Percentiles rank a stretch among this genome's conserved stretches.
These are phyloP conservation scores for Botryotinia globosa DNA, from an alignment of 2,329 filamentous ascomycete genomes.

Conservation along the genomic window DNA sequence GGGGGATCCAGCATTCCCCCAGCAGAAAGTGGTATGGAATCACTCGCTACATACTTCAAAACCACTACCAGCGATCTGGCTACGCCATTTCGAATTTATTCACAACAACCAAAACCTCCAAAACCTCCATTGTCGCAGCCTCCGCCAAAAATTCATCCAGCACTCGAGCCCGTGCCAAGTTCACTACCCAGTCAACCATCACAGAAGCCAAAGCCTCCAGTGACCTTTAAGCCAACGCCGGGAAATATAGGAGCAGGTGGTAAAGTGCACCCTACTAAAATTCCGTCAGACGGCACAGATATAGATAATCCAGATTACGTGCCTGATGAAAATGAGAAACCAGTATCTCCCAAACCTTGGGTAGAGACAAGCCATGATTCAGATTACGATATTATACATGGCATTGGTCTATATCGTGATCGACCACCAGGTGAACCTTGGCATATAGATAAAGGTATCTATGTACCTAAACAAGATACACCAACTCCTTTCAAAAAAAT, in stretches of 20 bases:
- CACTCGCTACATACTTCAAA: background rate
- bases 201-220: background rate
- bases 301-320: background rate
- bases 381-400: background rate
- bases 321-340: background rate
- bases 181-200: background rate
- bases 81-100: background rate
- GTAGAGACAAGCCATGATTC: background rate
- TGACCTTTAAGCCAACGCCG: background rate
- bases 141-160: no score
- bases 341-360: background rate
- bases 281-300: background rate
- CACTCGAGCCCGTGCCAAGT: background rate
- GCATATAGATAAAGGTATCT: background rate
- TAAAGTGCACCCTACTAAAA: background rate
- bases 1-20: background rate
- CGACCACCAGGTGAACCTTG: background rate
- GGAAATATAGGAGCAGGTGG: background rate
- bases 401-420: background rate
- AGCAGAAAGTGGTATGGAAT: background rate
- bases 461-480: background rate
- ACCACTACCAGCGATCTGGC: background rate
- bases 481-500: background rate
- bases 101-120: background rate
- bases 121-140: background rate